Base-by-base conservation (phyloP, 1,284 basidiomycete genomes). In the Lentinula novae-zelandiae region DNA sequence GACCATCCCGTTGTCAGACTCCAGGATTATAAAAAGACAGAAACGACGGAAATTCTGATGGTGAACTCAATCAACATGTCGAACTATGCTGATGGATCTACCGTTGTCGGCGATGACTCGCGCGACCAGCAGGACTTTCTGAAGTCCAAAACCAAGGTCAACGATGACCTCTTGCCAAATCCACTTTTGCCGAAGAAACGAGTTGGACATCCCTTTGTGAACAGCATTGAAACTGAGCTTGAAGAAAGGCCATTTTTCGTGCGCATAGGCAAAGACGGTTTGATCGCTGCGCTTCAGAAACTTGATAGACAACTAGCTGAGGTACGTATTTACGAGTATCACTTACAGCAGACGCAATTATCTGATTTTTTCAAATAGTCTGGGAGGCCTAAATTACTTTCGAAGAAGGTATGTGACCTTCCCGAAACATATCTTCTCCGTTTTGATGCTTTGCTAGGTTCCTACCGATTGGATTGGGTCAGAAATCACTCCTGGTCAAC, bases 401-500 rank as follows among this genome's bases (percentile, higher is more conserved):
- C 85, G 40, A 75, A 71, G 63, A 84, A 83, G 70, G 75, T 76
- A 62, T 53, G 60, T 27, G 27, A 27, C 34, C 7, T 3, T 31
- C n/a, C 31, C 27, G 62, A 15, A 27, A 61, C n/a, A 66, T 46
- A 33, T 22, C 22, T 20, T 54, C 33, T 59, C 61, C 3, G 27
- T 27, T 27, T 57, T 38, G 31, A 48, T 60, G 44, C 39, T 2
- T 44, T 34, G n/a, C 36, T 59, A 89, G 81, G 62, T 63, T 2
- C 87, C 87, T 5, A 82, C 83, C 2, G 80, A 82, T 61, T 91
- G 88, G 87, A 82, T 82, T 60, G 90, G 89, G 13, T 78, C 74
- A 60, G 87, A 90, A 70, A 81, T 92, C 48, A 76, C 76, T 34
- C 88, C 87, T 1, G 89, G 89, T 42, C 76, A 73, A 63, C 68